Base-by-base conservation (phyloP, 1,139 yeast genomes). In the Trichomonascaceae sp. region DNA sequence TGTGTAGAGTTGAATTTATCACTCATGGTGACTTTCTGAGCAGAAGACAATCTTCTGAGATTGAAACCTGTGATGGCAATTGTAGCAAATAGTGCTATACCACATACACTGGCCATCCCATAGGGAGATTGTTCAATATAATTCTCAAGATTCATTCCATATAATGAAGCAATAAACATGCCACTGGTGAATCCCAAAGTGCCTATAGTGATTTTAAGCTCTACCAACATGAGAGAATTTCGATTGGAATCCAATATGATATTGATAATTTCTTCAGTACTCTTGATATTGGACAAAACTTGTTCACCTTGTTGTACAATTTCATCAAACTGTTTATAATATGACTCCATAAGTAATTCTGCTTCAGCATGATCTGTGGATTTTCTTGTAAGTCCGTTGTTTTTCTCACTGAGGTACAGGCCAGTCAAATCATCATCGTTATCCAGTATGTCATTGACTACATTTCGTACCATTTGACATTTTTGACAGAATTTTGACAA, bases 111-210 rank as follows among this genome's bases (percentile, higher is more conserved):
- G 15, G 88, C 80, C 18, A 87, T 85, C 1, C 95, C 95, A 53
- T 74, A 68, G 17, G 74, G 68, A 1, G 87, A 78, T 27, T 90
- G 96, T 67, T 93, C 99, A 12, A 91, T 83, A 65, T 83, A 89
- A 66, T 91, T 93, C 64, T 87, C 88, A 67, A 93, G 74, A 68
- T 93, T 93, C 99, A 93, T 93, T 45, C 99, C 99, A 67, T 89
- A 93, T 56, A 93, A 76, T 1, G 96, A 96, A 1, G 91, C 81
- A 17, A 86, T 68, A 45, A 84, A 72, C 13, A 86, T 84, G 1
- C 96, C 96, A 13, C 90, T 86, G 0, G 96, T 83, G 60, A 84
- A 78, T 0, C 96, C 96, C 46, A 93, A 70, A 0, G 98, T 87
- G 58, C 89, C 89, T 41, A 93, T 86, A 0, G 96, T 83, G 44